Evolutionary conservation across 1,284 basidiomycete species (phyloP).

Genomic region (Trichosporon sp.): DNA sequence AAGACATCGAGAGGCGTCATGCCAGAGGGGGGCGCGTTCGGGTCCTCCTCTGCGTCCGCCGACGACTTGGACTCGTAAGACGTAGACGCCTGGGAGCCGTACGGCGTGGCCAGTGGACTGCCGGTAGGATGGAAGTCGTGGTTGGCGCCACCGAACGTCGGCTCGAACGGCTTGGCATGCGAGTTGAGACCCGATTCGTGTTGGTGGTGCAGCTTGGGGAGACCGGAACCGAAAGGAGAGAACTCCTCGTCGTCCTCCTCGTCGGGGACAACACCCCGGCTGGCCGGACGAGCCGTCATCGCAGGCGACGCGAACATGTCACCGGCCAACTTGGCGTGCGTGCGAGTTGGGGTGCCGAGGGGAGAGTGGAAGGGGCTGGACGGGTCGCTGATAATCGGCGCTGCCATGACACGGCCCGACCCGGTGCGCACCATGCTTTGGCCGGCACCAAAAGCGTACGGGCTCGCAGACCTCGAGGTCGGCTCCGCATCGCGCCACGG

Average conservation of each 20-base stretch:
- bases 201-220: conserved; percentile 43
- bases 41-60: conserved; percentile 55
- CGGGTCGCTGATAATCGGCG: conserved; percentile 74
- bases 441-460: conserved; percentile 61
- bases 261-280: conserved; percentile 47
- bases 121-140: conserved; percentile 23
- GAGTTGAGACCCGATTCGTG: conserved; percentile 37
- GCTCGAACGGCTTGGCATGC: conserved; percentile 51
- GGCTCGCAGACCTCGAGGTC: conserved; percentile 43
- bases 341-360: conserved; percentile 47
- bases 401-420: conserved; percentile 84
- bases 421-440: conserved; percentile 60
- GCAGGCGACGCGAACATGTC: conserved; percentile 47
- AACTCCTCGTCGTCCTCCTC: conserved; percentile 62
- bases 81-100: conserved; percentile 22
- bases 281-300: conserved; percentile 26
- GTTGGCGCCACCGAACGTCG: conserved; percentile 30
- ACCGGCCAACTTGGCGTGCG: conserved; percentile 42
- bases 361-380: conserved; percentile 62
- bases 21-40: conserved; percentile 61
- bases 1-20: conserved; percentile 98
- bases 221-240: conserved; percentile 59
- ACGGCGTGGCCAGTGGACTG: neutral
- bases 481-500: conserved; percentile 48
- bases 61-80: conserved; percentile 54